Evolutionary conservation across 768 basidiomycete genomes (phyloP), one percentile per base, ranked within the genome.

Genomic region (Lentinula sp.): DNA sequence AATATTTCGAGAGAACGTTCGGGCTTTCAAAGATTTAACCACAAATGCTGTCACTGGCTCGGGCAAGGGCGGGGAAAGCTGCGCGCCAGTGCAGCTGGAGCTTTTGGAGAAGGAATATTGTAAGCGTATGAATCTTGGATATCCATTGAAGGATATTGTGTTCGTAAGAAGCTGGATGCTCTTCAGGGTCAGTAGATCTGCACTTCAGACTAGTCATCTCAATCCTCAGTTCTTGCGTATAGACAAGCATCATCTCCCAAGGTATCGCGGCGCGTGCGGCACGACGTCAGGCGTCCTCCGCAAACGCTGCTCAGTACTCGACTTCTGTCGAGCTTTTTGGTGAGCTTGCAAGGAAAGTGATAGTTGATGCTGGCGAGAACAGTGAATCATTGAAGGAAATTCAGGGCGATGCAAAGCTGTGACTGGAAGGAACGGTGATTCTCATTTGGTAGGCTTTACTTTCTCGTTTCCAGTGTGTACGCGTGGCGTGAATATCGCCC

Each of bases 241-340:
- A 90, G 90, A 72, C 90, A 28, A 80, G 91, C 0, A 80, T 96
- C 61, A 95, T 97, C 65, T 76, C 84, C 1, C 94, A 97, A 74
- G 94, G 94, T 3, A 94, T 97, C 64, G 91, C 94, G 1, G 94
- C 94, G 34, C 83, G 94, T 48, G 84, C 84, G 57, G 92, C 93
- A 1, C 80, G 88, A 28, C 84, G 91, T 18, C 94, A 97, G 72
- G 93, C 94, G 3, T 95, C 91, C 69, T 95, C 93, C 0, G 93
- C 93, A 70, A 75, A 77, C 46, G 94, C 94, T 6, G 75, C 71
- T 46, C 59, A 75, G 7, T 74, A 83, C 61, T 70, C 65, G 0
- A 60, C 65, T 23, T 49, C 39, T 16, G 50, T 52, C 15, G 49
- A 51, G 16, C 39, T 60, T 3, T 52, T 52, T 32, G 49, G 49